These are phyloP conservation scores for Aspergillus brunneoviolaceus DNA, from an alignment of 2,329 filamentous ascomycete species.

Conservation along the genomic window DNA sequence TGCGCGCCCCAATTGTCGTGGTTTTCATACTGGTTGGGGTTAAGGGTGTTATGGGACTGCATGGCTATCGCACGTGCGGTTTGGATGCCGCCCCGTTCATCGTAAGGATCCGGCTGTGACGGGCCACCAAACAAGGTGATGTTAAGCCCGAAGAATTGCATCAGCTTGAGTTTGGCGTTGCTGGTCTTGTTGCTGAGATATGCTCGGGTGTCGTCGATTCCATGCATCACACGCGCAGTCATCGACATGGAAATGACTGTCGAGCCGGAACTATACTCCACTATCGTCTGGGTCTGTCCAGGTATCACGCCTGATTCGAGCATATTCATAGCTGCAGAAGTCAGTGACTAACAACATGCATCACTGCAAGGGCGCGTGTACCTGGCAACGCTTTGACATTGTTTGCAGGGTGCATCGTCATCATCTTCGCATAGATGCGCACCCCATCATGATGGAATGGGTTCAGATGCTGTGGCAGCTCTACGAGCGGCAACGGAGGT, in stretches of 20 bases:
- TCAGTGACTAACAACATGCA: neutral
- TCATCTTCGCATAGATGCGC: constrained; percentile 65
- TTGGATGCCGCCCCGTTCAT: constrained; percentile 55
- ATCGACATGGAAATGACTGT: constrained; percentile 62
- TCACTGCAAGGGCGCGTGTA: constrained; percentile 8
- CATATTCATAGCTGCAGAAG: constrained; percentile 50
- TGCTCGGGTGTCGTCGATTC: constrained; percentile 53
- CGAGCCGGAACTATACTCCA: constrained; percentile 63
- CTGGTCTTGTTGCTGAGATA: constrained; percentile 62
- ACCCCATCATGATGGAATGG: constrained; percentile 59
- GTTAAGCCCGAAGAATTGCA: constrained; percentile 61
- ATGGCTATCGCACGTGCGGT: constrained; percentile 46
- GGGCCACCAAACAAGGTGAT: constrained; percentile 61
- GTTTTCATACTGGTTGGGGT: constrained; percentile 60
- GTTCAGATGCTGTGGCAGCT: constrained; percentile 59
- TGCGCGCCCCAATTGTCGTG: constrained; percentile 48
- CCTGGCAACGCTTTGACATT: constrained; percentile 64
- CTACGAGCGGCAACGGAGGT: constrained; percentile 61
- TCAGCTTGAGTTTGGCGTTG: constrained; percentile 52
- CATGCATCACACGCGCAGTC: constrained; percentile 53
- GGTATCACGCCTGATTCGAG: constrained; percentile 46
- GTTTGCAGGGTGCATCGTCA: constrained; percentile 63
- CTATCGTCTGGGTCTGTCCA: constrained; percentile 51
- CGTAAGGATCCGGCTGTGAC: constrained; percentile 56
- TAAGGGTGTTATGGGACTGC: constrained; percentile 47